A percentile compares a stretch with the other conserved stretches of the same genome.
Evolutionary conservation across 331 rosid genomes (phyloP).

Genomic region (Dryas integrifolia): DNA sequence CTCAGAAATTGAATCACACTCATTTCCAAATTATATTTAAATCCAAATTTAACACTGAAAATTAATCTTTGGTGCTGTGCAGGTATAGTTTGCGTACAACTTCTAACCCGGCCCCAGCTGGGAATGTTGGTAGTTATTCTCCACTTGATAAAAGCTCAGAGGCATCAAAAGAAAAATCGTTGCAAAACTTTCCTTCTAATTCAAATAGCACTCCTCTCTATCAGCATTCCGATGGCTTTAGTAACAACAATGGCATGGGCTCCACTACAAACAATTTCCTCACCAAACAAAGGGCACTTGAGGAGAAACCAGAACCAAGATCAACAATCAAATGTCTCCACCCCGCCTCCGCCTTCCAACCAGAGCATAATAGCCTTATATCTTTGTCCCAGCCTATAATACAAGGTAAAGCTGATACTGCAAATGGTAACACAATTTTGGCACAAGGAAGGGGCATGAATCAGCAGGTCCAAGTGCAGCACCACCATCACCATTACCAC

Average conservation of each 20-base stretch:
- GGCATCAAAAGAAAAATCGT: slow-evolving; percentile 27
- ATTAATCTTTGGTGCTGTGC: slow-evolving; percentile 2
- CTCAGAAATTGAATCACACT: neutral
- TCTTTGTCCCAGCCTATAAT: slow-evolving; percentile 1
- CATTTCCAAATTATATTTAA: neutral
- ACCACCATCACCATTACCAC: slow-evolving; percentile 25
- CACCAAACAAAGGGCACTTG: slow-evolving; percentile 14
- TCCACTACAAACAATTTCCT: slow-evolving; percentile 21
- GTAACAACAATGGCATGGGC: slow-evolving; percentile 26
- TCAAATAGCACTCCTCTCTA: slow-evolving; percentile 23
- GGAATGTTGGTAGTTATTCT: slow-evolving; percentile 28
- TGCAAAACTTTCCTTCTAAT: slow-evolving; percentile 11
- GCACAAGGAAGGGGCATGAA: slow-evolving; percentile 12
- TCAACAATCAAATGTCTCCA: slow-evolving; percentile 6
- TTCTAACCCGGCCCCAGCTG: slow-evolving; percentile 27
- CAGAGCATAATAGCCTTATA: slow-evolving; percentile 13
- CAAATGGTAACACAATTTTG: neutral
- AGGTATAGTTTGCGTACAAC: slow-evolving; percentile 30
- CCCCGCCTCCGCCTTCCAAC: slow-evolving; percentile 26
- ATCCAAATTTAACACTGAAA: neutral
- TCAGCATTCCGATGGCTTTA: slow-evolving; percentile 28
- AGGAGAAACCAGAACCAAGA: slow-evolving; percentile 22
- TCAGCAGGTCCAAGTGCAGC: slow-evolving; percentile 24
- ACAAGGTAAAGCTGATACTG: slow-evolving; percentile 24
- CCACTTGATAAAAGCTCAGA: slow-evolving; percentile 30